Conservation (phyloP, 495 filamentous ascomycete genomes). For the Entonaema liquescens region DNA sequence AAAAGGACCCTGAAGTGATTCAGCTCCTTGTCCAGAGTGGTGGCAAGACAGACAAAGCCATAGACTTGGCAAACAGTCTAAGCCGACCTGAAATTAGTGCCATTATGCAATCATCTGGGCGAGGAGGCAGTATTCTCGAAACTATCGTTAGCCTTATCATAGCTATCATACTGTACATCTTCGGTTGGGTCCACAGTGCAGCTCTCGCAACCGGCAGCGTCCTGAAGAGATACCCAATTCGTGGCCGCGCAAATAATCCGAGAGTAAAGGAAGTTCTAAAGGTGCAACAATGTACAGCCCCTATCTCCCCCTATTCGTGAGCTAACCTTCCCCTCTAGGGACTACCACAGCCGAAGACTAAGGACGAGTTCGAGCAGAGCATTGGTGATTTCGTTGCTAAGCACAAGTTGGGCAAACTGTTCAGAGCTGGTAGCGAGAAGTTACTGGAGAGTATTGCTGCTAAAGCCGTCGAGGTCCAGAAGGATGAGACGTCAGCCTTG, state of each 20-base stretch:
- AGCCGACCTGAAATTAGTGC: constrained; percentile 15
- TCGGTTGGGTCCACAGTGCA: constrained; percentile 20
- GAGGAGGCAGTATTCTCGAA: neutral
- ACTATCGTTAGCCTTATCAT: constrained; percentile 12
- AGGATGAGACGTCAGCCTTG: constrained; percentile 14
- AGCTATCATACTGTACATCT: constrained; percentile 24
- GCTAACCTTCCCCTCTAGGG: constrained; percentile 13
- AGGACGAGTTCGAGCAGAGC: constrained; percentile 32
- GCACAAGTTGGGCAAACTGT: constrained; percentile 27
- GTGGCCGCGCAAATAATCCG: neutral
- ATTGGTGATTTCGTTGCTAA: constrained; percentile 24
- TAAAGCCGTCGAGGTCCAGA: constrained; percentile 29
- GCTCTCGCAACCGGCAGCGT: constrained; percentile 1
- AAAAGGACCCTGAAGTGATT: constrained; percentile 22
- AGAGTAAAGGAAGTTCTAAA: constrained; percentile 1
- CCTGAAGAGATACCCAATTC: constrained; percentile 26
- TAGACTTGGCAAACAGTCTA: neutral
- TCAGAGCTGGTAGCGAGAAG: constrained; percentile 10
- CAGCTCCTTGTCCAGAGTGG: constrained; percentile 22
- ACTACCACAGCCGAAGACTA: constrained; percentile 15
- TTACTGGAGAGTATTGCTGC: constrained; percentile 21
- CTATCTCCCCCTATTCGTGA: neutral
- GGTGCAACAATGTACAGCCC: constrained; percentile 1
- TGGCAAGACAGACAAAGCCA: constrained; percentile 17
- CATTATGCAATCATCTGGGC: constrained; percentile 3